phyloP scores from a whole-genome alignment of 2,329 filamentous ascomycete genomes.

The Xylaria sp. region DNA sequence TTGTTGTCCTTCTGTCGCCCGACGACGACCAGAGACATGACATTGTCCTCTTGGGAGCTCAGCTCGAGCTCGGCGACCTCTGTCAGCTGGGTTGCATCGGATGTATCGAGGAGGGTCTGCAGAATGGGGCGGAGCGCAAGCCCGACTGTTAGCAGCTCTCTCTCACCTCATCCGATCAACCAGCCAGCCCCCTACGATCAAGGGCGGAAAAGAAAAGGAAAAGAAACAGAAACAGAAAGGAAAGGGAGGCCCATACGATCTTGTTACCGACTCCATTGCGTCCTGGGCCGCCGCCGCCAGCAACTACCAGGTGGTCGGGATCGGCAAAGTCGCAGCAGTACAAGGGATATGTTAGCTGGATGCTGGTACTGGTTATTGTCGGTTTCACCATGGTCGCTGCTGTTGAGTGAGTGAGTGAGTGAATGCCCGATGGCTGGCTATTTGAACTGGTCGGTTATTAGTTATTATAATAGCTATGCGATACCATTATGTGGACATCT shows the following conservation, averaged over 20 bases:
- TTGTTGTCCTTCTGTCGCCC: conserved; percentile 66
- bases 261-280: conserved; percentile 86
- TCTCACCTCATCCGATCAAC: conserved; percentile 13
- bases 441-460: conserved; percentile 14
- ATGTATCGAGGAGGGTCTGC: conserved; percentile 78
- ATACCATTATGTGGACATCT: conserved; percentile 11
- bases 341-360: conserved; percentile 81
- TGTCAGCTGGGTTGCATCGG: conserved; percentile 69
- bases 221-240: neutral
- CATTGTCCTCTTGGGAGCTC: conserved; percentile 86
- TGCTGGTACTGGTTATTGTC: conserved; percentile 63
- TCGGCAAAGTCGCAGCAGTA: conserved; percentile 90
- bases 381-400: conserved; percentile 45
- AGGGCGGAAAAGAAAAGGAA: neutral
- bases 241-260: conserved; percentile 67
- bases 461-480: conserved; percentile 11
- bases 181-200: no score
- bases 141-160: conserved; percentile 27
- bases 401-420: conserved; percentile 10
- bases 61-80: conserved; percentile 79
- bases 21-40: conserved; percentile 81
- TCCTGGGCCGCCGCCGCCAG: conserved; percentile 86
- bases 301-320: conserved; percentile 79
- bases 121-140: conserved; percentile 29
- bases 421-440: neutral